Conservation (phyloP, 2,329 filamentous ascomycete species). For the Ophiocordyceps australis region DNA sequence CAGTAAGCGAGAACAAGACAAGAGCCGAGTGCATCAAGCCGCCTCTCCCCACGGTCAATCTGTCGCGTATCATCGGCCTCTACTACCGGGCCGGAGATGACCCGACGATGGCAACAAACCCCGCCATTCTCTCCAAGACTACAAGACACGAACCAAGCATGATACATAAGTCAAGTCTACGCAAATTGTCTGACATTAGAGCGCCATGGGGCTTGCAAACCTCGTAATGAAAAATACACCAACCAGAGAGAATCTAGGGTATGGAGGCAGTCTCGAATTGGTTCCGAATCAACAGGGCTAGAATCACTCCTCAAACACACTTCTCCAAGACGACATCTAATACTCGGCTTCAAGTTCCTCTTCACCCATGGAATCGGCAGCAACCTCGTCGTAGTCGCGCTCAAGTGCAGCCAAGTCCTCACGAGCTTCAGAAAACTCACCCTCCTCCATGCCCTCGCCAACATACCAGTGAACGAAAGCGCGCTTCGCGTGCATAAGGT, state of each 20-base stretch:
- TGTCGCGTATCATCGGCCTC: constrained; percentile 13
- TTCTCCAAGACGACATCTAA: constrained; percentile 26
- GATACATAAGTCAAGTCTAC: too few relatives aligned
- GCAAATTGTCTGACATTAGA: constrained; percentile 21
- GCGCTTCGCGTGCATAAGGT: constrained; percentile 99
- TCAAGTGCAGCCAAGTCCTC: constrained; percentile 96
- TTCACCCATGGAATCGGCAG: constrained; percentile 77
- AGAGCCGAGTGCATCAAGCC: too few relatives aligned
- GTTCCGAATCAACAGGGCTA: constrained; percentile 4
- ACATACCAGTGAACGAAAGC: constrained; percentile 99
- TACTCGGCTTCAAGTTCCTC: constrained; percentile 87
- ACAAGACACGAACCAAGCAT: too few relatives aligned
- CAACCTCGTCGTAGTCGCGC: constrained; percentile 97
- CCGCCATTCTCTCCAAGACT: too few relatives aligned
- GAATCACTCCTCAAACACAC: constrained; percentile 3
- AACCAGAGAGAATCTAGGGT: constrained; percentile 8
- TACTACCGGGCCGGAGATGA: constrained; percentile 4
- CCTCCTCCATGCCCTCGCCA: constrained; percentile 99
- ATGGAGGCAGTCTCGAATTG: constrained; percentile 11
- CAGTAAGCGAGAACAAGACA: too few relatives aligned
- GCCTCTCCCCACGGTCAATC: constrained; percentile 1
- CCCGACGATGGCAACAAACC: constrained; percentile 2
- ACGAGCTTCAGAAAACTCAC: constrained; percentile 97
- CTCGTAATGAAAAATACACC: constrained; percentile 20
- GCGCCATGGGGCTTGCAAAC: constrained; percentile 14